phyloP scores from a whole-genome alignment of 805 yeast genomes.

The Candida xyloterini region DNA sequence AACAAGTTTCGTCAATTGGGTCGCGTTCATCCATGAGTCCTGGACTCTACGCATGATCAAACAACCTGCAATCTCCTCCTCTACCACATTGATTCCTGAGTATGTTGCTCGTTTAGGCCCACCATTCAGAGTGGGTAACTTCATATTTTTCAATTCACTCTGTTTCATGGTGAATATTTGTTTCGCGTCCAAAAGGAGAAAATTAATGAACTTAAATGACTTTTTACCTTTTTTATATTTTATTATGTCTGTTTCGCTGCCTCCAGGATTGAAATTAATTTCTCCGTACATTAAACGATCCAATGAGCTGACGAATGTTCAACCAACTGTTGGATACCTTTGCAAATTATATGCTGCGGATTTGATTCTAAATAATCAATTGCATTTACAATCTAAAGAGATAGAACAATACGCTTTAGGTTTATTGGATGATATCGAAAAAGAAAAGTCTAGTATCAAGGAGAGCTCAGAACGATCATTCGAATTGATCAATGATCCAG shows the following conservation, averaged over 20 bases:
- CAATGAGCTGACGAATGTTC: conserved; percentile 50
- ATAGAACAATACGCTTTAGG: conserved; percentile 57
- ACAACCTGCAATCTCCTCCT: conserved; percentile 57
- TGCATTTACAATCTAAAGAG: conserved; percentile 55
- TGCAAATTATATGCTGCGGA: conserved; percentile 74
- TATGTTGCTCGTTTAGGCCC: conserved; percentile 52
- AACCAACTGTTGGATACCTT: conserved; percentile 71
- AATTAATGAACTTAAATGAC: conserved; percentile 1
- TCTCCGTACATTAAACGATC: conserved; percentile 53
- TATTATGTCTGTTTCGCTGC: conserved; percentile 19
- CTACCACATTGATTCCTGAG: conserved; percentile 58
- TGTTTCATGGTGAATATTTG: conserved; percentile 2
- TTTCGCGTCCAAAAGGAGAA: conserved; percentile 11
- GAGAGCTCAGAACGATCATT: conserved; percentile 38
- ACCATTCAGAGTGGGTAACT: neutral
- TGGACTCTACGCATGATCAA: conserved; percentile 63
- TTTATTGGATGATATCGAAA: conserved; percentile 71
- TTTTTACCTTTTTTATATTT: conserved; percentile 4
- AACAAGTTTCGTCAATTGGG: conserved; percentile 67
- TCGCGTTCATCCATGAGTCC: conserved; percentile 69
- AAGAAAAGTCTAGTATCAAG: conserved; percentile 39
- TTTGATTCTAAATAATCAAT: conserved; percentile 54
- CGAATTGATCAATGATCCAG: conserved; percentile 57
- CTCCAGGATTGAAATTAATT: conserved; percentile 36
- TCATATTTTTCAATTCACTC: neutral